Conservation (phyloP, 148 eudicot genomes). For the Fallopia convolvulus region DNA sequence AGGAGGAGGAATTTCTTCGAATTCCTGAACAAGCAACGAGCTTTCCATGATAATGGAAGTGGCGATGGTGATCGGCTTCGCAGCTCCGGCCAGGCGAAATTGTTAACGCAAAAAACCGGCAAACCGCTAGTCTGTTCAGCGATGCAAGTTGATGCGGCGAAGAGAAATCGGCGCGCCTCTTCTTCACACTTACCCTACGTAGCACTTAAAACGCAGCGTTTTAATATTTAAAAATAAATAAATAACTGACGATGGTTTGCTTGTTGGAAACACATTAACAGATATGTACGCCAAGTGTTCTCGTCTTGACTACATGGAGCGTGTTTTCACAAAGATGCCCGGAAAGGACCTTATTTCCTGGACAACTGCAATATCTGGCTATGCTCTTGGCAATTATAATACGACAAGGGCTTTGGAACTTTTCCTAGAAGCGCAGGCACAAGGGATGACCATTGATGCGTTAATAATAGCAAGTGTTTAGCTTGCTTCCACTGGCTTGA, state of each 20-base stretch:
- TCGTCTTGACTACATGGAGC: slow-evolving; percentile 35
- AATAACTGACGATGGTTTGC: slow-evolving; percentile 25
- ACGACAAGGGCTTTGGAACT: slow-evolving; percentile 37
- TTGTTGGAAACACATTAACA: slow-evolving; percentile 59
- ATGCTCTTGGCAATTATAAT: slow-evolving; percentile 42
- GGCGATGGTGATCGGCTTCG: not conserved
- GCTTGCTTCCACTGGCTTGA: slow-evolving; percentile 58
- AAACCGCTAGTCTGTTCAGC: not conserved
- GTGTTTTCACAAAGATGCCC: slow-evolving; percentile 44
- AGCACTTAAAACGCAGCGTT: too few relatives aligned
- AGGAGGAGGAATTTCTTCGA: slow-evolving; percentile 33
- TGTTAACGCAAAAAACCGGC: not conserved
- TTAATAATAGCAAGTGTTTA: slow-evolving; percentile 71
- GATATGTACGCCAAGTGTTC: slow-evolving; percentile 84
- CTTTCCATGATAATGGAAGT: slow-evolving; percentile 23
- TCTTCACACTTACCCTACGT: too few relatives aligned
- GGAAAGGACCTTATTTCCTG: slow-evolving; percentile 59
- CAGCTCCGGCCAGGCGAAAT: not conserved
- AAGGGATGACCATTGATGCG: slow-evolving; percentile 35
- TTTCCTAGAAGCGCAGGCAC: slow-evolving; percentile 40
- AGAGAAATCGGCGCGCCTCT: not conserved
- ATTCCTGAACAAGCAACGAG: slow-evolving; percentile 23
- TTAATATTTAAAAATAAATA: too few relatives aligned
- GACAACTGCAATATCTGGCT: slow-evolving; percentile 65
- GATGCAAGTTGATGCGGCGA: not conserved